Evolutionary conservation across 2,329 filamentous ascomycete genomes (phyloP).

Genomic region (Colletotrichum sp.): DNA sequence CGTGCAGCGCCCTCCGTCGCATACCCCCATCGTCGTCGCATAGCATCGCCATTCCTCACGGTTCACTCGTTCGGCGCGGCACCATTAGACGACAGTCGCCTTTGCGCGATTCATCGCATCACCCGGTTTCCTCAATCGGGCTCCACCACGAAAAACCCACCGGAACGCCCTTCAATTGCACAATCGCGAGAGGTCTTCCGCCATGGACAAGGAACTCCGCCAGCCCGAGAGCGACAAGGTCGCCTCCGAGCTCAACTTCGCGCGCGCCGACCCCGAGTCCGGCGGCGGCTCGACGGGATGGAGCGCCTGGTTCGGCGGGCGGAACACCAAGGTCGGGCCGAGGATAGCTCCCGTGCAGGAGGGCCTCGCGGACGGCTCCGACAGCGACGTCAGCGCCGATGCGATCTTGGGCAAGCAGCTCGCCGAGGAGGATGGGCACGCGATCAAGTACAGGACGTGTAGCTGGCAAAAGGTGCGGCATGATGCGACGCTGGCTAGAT

Average conservation of each 20-base stretch:
- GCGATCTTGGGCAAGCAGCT: conserved; percentile 70
- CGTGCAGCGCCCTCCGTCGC: neutral
- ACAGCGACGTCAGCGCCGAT: conserved; percentile 50
- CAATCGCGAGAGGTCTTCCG: neutral
- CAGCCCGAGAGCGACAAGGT: neutral
- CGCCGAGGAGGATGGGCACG: conserved; percentile 75
- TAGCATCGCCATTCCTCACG: neutral
- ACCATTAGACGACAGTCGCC: neutral
- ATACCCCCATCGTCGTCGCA: neutral
- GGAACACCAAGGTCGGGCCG: conserved; percentile 49
- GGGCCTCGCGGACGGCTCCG: conserved; percentile 35
- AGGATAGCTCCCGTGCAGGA: conserved; percentile 54
- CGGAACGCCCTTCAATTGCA: neutral
- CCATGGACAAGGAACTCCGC: conserved; percentile 6
- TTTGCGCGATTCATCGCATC: neutral
- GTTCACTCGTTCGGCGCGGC: neutral
- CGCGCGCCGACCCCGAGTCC: neutral
- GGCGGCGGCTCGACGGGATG: conserved; percentile 16
- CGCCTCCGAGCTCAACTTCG: neutral
- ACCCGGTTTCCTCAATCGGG: neutral
- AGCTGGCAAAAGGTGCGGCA: conserved; percentile 76
- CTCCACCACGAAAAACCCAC: neutral
- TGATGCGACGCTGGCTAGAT: neutral
- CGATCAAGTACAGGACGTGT: conserved; percentile 91
- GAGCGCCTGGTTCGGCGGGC: conserved; percentile 39